These are phyloP conservation scores for Benincasa hispida DNA, from an alignment of 306 rosid species.

Conservation along the genomic window DNA sequence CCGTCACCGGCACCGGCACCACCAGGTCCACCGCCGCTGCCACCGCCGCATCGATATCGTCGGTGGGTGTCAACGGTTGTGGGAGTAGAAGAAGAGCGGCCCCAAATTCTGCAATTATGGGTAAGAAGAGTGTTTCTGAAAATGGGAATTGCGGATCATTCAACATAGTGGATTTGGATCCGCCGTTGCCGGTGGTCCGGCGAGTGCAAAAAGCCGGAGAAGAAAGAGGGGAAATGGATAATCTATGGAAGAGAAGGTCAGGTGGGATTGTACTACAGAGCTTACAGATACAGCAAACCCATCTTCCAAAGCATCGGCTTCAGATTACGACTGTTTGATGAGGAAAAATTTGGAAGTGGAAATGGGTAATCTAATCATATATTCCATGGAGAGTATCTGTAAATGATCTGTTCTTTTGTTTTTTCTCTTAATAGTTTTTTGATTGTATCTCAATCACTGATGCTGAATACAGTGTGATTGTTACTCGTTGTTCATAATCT, in stretches of 20 bases:
- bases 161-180: constrained; percentile 51
- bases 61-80: constrained; percentile 7
- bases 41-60: constrained; percentile 11
- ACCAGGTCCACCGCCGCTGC: constrained; percentile 7
- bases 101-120: background rate
- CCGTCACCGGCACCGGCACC: background rate
- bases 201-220: constrained; percentile 15
- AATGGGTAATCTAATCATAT: background rate
- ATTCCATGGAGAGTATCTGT: background rate
- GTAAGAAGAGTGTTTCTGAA: background rate
- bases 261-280: constrained; percentile 27
- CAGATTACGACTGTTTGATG: constrained; percentile 44
- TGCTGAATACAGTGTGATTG: background rate
- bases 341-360: background rate
- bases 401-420: background rate
- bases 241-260: constrained; percentile 59
- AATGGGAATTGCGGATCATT: constrained; percentile 16
- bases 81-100: constrained; percentile 16
- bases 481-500: background rate
- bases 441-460: background rate
- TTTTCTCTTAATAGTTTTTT: background rate
- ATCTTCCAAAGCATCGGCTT: constrained; percentile 26
- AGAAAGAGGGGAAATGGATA: constrained; percentile 16
- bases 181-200: constrained; percentile 60
- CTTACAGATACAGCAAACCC: constrained; percentile 47